Conservation (phyloP, 352 stramenopile species). For the Sclerospora graminicola region DNA sequence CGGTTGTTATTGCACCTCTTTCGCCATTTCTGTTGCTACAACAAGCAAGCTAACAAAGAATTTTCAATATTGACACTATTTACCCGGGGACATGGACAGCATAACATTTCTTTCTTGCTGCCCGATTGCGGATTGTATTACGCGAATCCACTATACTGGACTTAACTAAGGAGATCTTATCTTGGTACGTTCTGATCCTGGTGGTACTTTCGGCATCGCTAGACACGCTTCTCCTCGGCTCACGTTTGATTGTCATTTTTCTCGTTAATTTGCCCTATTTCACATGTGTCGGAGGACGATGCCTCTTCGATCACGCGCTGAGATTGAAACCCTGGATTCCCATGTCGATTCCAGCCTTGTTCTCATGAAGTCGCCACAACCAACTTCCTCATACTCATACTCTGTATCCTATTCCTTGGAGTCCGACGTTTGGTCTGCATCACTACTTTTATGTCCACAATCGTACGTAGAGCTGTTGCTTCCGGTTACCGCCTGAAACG, state of each 20-base stretch:
- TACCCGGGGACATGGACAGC: no score
- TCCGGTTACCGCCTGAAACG: slow-evolving; percentile 33
- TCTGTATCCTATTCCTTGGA: slow-evolving; percentile 57
- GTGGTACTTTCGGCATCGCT: slow-evolving; percentile 40
- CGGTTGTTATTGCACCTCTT: slow-evolving; percentile 20
- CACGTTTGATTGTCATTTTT: slow-evolving; percentile 23
- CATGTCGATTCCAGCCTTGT: slow-evolving; percentile 43
- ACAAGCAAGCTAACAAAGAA: no score
- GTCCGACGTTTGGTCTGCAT: slow-evolving; percentile 22
- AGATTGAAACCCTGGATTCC: slow-evolving; percentile 23
- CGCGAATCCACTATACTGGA: slow-evolving; percentile 37
- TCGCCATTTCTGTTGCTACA: slow-evolving; percentile 9
- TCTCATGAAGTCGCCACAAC: slow-evolving; percentile 49
- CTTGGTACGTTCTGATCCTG: slow-evolving; percentile 38
- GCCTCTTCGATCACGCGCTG: slow-evolving; percentile 23
- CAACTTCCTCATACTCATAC: slow-evolving; percentile 40
- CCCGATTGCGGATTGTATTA: no score
- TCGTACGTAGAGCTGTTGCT: slow-evolving; percentile 4
- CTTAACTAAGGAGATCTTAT: slow-evolving; percentile 38
- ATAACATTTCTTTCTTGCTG: no score
- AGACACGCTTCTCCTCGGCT: slow-evolving; percentile 19
- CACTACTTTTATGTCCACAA: slow-evolving; percentile 9
- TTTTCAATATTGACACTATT: no score
- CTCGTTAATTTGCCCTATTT: slow-evolving; percentile 4
- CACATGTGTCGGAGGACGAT: slow-evolving; percentile 40